Evolutionary conservation across 208 protist species (phyloP).

Genomic region (Crithidia fasciculata): DNA sequence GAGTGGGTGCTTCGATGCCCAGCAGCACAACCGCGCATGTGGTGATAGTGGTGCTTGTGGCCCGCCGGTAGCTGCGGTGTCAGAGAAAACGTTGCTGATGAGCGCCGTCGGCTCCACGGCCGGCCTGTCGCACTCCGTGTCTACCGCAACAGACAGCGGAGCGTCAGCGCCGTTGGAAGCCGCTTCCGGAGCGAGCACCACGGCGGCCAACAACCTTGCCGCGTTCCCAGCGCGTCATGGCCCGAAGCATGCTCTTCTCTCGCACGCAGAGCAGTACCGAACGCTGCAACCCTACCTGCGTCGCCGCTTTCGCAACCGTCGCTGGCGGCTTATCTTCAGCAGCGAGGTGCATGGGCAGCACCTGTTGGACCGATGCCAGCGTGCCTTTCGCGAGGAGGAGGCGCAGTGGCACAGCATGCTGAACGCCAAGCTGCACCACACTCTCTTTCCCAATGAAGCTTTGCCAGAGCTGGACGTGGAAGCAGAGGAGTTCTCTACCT

Average conservation of each 20-base stretch:
- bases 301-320: conserved; percentile 7
- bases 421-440: conserved; percentile 1
- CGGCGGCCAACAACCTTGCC: too few relatives aligned
- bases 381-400: conserved; percentile 21
- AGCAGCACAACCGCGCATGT: not conserved
- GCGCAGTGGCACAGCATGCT: conserved; percentile 10
- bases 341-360: conserved; percentile 27
- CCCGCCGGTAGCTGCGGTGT: too few relatives aligned
- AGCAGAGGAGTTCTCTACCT: not conserved
- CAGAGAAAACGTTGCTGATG: too few relatives aligned
- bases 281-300: conserved; percentile 18
- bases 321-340: conserved; percentile 32
- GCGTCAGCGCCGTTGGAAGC: too few relatives aligned
- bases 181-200: too few relatives aligned
- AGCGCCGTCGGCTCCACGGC: too few relatives aligned
- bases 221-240: not conserved
- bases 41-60: too few relatives aligned
- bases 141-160: too few relatives aligned
- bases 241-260: conserved; percentile 22
- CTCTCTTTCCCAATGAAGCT: not conserved
- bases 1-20: not conserved
- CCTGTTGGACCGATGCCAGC: conserved; percentile 17
- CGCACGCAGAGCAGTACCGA: conserved; percentile 28
- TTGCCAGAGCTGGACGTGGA: not conserved
- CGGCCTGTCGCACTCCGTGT: too few relatives aligned